Conservation (phyloP, 2,329 filamentous ascomycete genomes). For the Alternaria gaisen region DNA sequence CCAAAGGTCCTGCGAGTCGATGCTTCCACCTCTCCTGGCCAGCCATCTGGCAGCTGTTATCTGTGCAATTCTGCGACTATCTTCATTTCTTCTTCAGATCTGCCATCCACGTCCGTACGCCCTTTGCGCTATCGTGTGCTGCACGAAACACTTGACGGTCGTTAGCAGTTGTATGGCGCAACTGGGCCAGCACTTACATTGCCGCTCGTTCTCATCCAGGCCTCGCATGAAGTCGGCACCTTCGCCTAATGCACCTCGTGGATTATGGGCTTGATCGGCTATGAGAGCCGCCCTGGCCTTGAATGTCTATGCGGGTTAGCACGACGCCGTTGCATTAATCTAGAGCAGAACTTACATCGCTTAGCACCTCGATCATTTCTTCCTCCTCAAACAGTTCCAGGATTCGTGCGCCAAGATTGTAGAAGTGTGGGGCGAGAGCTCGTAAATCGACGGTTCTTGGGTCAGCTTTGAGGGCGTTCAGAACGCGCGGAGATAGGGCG, state of each 20-base stretch:
- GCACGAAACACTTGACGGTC: constrained; percentile 55
- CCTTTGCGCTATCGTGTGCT: constrained; percentile 58
- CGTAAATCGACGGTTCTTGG: constrained; percentile 85
- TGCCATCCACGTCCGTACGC: constrained; percentile 56
- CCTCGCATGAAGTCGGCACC: constrained; percentile 85
- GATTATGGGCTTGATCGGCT: constrained; percentile 87
- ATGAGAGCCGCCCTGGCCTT: constrained; percentile 83
- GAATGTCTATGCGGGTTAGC: constrained; percentile 67
- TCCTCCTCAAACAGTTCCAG: constrained; percentile 93
- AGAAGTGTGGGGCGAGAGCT: constrained; percentile 86
- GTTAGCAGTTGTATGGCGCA: constrained; percentile 9
- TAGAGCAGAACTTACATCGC: constrained; percentile 46
- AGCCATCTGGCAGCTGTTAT: background rate
- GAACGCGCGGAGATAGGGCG: constrained; percentile 78
- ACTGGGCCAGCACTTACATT: constrained; percentile 54
- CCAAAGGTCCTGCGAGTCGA: background rate
- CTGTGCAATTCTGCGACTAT: background rate
- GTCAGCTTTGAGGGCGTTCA: constrained; percentile 91
- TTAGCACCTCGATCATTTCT: constrained; percentile 71
- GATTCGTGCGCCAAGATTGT: constrained; percentile 83
- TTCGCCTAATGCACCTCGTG: constrained; percentile 71
- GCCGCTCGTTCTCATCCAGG: constrained; percentile 88
- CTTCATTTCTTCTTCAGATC: constrained; percentile 52
- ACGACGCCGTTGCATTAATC: background rate
- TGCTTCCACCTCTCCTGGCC: background rate